Percentiles rank a stretch among this genome's conserved stretches.
phyloP scores from a whole-genome alignment of 495 filamentous ascomycete genomes.

The Chaetomium tenue region DNA sequence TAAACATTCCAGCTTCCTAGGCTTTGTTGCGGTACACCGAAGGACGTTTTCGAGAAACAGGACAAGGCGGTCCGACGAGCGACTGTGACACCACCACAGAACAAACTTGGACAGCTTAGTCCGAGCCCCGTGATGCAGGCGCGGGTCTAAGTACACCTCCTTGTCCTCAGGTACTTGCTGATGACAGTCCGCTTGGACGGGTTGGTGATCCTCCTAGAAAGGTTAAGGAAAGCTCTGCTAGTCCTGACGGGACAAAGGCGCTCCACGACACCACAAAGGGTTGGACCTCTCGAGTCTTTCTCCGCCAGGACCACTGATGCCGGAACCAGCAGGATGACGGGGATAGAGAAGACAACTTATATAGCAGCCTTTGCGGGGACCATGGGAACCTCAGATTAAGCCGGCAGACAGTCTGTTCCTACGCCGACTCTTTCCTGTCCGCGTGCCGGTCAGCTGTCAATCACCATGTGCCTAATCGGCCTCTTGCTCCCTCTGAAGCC shows the following conservation, averaged over 20 bases:
- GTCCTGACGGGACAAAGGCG: conserved; percentile 11
- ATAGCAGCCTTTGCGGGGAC: neutral
- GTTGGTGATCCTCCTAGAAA: neutral
- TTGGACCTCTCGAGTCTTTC: conserved; percentile 6
- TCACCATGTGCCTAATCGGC: conserved; percentile 23
- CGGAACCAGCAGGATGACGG: neutral
- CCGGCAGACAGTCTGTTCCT: neutral
- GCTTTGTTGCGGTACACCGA: neutral
- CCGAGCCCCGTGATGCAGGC: neutral
- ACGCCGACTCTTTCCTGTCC: neutral
- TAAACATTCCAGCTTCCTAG: conserved; percentile 5
- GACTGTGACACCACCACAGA: neutral
- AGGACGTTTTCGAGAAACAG: neutral
- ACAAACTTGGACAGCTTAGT: neutral
- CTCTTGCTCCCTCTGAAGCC: conserved; percentile 10
- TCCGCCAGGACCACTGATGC: neutral
- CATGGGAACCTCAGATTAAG: neutral
- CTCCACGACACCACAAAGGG: neutral
- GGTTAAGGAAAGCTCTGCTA: neutral
- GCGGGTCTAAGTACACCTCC: neutral
- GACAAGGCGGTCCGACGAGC: neutral
- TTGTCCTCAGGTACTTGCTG: neutral
- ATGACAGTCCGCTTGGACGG: neutral
- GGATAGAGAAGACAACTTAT: neutral
- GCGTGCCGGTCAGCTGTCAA: neutral